These are phyloP conservation scores for Collybia sp. DNA, from an alignment of 768 basidiomycete genomes.

Conservation along the genomic window DNA sequence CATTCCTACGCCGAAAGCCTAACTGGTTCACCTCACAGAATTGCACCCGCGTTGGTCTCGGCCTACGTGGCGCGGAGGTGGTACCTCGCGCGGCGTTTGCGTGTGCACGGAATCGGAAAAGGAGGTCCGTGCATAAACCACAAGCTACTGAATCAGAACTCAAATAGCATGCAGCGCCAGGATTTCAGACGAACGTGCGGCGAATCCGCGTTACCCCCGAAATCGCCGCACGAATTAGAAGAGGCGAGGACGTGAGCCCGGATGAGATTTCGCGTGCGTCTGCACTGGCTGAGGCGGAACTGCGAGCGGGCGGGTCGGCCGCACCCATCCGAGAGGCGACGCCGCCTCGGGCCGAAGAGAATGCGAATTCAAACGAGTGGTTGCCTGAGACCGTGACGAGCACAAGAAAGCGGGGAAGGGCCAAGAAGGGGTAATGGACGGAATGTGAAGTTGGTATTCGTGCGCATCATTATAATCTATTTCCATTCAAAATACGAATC, in stretches of 20 bases:
- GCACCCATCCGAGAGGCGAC: constrained; percentile 12
- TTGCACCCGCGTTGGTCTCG: too few relatives aligned
- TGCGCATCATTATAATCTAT: too few relatives aligned
- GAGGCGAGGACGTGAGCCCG: constrained; percentile 48
- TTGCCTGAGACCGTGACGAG: constrained; percentile 40
- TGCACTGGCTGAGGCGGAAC: constrained; percentile 33
- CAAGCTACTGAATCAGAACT: neutral
- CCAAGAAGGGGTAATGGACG: constrained; percentile 14
- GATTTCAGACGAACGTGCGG: constrained; percentile 51
- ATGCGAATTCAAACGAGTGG: too few relatives aligned
- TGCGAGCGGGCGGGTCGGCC: too few relatives aligned
- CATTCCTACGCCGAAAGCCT: too few relatives aligned
- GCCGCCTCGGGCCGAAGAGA: too few relatives aligned
- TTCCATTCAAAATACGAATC: too few relatives aligned
- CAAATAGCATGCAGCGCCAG: constrained; percentile 31
- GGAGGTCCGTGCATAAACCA: constrained; percentile 33
- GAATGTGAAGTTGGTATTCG: too few relatives aligned
- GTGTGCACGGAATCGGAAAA: constrained; percentile 48
- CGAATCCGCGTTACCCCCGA: constrained; percentile 48
- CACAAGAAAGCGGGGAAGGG: constrained; percentile 33
- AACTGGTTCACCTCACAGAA: too few relatives aligned
- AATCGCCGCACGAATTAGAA: constrained; percentile 45
- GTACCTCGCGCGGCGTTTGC: constrained; percentile 41
- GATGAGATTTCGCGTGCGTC: constrained; percentile 47
- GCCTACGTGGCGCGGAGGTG: constrained; percentile 44